Percentiles rank a stretch among this genome's conserved stretches.
These are phyloP conservation scores for Claviceps pusilla DNA, from an alignment of 2,329 filamentous ascomycete genomes.

Conservation along the genomic window DNA sequence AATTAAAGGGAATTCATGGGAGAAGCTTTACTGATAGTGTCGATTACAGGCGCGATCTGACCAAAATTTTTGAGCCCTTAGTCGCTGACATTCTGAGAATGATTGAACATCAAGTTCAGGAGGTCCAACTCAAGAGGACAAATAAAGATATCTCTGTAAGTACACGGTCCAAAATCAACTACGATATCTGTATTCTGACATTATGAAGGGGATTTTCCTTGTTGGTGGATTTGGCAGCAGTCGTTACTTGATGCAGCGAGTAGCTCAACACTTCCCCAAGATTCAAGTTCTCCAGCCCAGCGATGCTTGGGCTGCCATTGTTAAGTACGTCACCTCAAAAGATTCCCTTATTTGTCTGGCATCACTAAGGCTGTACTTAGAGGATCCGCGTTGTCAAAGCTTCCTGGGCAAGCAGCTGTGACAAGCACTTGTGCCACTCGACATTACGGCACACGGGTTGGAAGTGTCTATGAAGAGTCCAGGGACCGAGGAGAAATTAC, in stretches of 20 bases:
- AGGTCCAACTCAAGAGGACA: background rate
- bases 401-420: background rate
- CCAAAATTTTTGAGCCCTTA: constrained; percentile 9
- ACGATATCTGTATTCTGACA: background rate
- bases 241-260: background rate
- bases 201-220: constrained; percentile 1
- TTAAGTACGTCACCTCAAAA: background rate
- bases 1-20: background rate
- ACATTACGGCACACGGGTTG: background rate
- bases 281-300: constrained; percentile 2
- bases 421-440: background rate
- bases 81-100: constrained; percentile 9
- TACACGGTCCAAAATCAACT: accelerated
- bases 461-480: accelerated
- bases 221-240: constrained; percentile 5
- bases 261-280: background rate
- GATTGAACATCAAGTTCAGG: constrained; percentile 9
- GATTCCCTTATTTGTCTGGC: background rate
- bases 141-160: background rate
- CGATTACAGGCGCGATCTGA: background rate
- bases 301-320: constrained; percentile 5
- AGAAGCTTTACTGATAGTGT: background rate
- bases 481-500: background rate
- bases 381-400: background rate
- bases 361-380: background rate